phyloP scores from a whole-genome alignment of 2,329 filamentous ascomycete genomes.

The Pestalotiopsis sp. region DNA sequence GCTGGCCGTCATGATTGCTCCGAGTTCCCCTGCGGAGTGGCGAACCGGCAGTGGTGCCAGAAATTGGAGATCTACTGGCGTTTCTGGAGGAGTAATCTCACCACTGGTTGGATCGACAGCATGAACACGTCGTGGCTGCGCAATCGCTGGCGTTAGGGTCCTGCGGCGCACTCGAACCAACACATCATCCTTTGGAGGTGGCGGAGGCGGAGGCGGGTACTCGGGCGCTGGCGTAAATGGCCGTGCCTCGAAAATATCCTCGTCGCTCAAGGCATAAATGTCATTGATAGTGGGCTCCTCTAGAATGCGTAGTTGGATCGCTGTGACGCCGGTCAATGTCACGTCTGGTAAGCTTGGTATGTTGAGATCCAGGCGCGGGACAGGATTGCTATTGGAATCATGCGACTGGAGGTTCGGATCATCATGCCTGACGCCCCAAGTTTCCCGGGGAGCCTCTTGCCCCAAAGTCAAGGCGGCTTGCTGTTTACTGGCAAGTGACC shows the following conservation, averaged over 20 bases:
- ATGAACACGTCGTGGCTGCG: constrained; percentile 10
- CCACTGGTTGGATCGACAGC: constrained; percentile 19
- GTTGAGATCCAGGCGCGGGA: constrained; percentile 20
- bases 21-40: constrained; percentile 46
- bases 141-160: background rate
- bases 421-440: constrained; percentile 25
- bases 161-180: background rate
- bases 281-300: constrained; percentile 56
- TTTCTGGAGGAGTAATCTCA: constrained; percentile 29
- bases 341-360: constrained; percentile 28
- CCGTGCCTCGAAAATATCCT: constrained; percentile 56
- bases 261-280: constrained; percentile 57
- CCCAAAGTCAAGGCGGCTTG: background rate
- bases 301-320: constrained; percentile 38
- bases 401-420: constrained; percentile 19
- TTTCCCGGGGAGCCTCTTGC: constrained; percentile 21
- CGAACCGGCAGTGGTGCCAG: constrained; percentile 44
- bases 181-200: background rate
- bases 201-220: constrained; percentile 25
- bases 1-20: constrained; percentile 56
- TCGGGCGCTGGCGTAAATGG: constrained; percentile 28
- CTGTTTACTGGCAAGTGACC: background rate
- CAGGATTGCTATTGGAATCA: constrained; percentile 10
- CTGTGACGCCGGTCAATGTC: constrained; percentile 26
- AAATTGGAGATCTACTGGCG: constrained; percentile 33